Base-by-base conservation (phyloP, 176 grass and related monocot species). In the Otatea glauca region DNA sequence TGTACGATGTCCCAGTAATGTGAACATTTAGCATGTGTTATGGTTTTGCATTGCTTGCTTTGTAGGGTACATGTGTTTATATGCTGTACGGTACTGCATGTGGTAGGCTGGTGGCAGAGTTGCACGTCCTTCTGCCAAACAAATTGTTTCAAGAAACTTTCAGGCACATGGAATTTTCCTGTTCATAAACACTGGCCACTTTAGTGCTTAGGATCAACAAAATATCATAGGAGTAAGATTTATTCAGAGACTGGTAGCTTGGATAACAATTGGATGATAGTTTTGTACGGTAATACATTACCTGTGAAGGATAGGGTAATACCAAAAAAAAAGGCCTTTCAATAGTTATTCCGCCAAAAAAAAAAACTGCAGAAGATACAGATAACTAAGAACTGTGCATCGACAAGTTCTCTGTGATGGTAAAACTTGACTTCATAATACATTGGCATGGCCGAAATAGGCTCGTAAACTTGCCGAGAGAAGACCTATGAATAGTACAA, bases 21-120 rank as follows among this genome's bases (percentile, higher is more conserved):
- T 70, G 55, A 68, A 77, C 71, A 71, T 64, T 56, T 39, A 72
- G 21, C 73, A 82, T 77, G 78, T 84, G 58, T n/a, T 84, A 4
- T 61, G 16, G 76, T 79, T 75, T 17, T 75, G 70, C 70, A 18
- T 44, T 62, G 49, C 21, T 49, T 68, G 29, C 62, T 24, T 58
- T 58, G 37, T 66, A 9, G 17, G 49, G 11, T n/a, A 21, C 56
- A 49, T 74, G 37, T 47, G 23, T 65, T 77, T 25, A 25, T 63
- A 35, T 54, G 13, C 0, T 69, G 5, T 38, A 20, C 69, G 42
- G 75, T 68, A 23, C 18, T 53, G 35, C 88, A 70, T 85, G 83
- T 70, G 77, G 35, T 68, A 9, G 79, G 2, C 21, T 75, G 50
- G 37, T 85, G 21, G 49, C 58, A n/a, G 68, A 60, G 41, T 76